Conservation (phyloP, 345 rosid species). For the Kernera saxatilis region DNA sequence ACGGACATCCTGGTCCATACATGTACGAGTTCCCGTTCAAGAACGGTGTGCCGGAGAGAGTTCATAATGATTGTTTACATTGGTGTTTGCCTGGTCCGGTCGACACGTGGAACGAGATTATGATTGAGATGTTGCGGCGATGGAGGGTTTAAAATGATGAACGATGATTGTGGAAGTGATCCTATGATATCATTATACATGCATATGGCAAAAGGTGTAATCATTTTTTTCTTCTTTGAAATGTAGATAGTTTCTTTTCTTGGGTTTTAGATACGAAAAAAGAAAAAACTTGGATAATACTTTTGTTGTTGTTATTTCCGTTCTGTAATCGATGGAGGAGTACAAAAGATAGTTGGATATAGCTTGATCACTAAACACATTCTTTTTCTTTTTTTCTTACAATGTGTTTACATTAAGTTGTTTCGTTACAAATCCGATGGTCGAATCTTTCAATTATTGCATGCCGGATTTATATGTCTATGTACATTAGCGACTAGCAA, state of each 20-base stretch:
- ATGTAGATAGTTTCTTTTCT: neutral
- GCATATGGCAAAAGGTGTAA: constrained; percentile 1
- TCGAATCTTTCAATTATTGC: neutral
- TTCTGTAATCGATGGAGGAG: neutral
- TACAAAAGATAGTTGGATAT: neutral
- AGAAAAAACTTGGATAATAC: neutral
- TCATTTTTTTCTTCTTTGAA: neutral
- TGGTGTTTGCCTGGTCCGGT: constrained; percentile 98
- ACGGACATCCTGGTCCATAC: constrained; percentile 93
- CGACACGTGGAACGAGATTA: constrained; percentile 89
- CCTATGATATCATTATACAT: neutral
- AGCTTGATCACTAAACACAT: neutral
- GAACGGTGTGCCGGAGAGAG: constrained; percentile 60
- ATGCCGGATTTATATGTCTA: too few species aligned
- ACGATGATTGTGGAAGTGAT: constrained; percentile 11
- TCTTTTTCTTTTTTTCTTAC: neutral
- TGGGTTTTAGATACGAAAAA: neutral
- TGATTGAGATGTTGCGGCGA: constrained; percentile 54
- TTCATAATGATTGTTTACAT: constrained; percentile 90
- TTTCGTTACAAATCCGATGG: too few species aligned
- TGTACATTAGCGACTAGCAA: neutral
- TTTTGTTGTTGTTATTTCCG: neutral
- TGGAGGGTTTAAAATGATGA: constrained; percentile 38
- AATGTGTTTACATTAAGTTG: neutral
- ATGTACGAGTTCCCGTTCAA: constrained; percentile 78